These are phyloP conservation scores for Astraeus odoratus DNA, from an alignment of 768 basidiomycete genomes.

Conservation along the genomic window DNA sequence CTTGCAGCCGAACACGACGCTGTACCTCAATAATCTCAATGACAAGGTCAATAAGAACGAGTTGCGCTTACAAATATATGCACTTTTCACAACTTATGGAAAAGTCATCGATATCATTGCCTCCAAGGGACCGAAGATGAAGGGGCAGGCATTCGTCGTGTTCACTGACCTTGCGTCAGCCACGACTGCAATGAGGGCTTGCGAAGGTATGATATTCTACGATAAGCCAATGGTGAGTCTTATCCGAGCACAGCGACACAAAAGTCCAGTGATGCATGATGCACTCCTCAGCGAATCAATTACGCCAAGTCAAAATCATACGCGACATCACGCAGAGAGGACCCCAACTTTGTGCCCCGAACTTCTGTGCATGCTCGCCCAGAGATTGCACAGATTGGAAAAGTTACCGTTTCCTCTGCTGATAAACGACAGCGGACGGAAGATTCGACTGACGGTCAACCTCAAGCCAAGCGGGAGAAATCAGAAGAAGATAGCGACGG, in stretches of 20 bases:
- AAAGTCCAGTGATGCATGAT: conserved; percentile 2
- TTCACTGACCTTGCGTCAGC: conserved; percentile 88
- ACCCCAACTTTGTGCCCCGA: conserved; percentile 76
- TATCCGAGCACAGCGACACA: conserved; percentile 7
- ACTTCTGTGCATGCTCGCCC: conserved; percentile 54
- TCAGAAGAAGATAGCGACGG: conserved; percentile 60
- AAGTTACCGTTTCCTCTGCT: conserved; percentile 25
- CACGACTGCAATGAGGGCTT: conserved; percentile 87
- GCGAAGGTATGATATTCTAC: conserved; percentile 90
- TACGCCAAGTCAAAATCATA: conserved; percentile 89
- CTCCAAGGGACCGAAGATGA: conserved; percentile 76
- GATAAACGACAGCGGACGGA: conserved; percentile 69
- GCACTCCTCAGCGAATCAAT: conserved; percentile 61
- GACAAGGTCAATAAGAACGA: conserved; percentile 91
- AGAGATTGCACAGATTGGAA: conserved; percentile 35
- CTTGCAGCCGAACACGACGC: conserved; percentile 75
- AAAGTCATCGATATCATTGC: conserved; percentile 91
- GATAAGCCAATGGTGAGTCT: conserved; percentile 80
- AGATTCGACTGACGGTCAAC: conserved; percentile 44
- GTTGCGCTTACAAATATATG: conserved; percentile 72
- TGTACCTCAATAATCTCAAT: conserved; percentile 92
- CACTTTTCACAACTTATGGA: conserved; percentile 90
- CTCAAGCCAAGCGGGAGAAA: conserved; percentile 63
- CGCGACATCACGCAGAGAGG: conserved; percentile 72
- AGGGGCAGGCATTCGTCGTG: conserved; percentile 94